Evolutionary conservation across 2,329 filamentous ascomycete species (phyloP), one percentile per base, ranked within the genome.

Genomic region (Aspergillus ruber): DNA sequence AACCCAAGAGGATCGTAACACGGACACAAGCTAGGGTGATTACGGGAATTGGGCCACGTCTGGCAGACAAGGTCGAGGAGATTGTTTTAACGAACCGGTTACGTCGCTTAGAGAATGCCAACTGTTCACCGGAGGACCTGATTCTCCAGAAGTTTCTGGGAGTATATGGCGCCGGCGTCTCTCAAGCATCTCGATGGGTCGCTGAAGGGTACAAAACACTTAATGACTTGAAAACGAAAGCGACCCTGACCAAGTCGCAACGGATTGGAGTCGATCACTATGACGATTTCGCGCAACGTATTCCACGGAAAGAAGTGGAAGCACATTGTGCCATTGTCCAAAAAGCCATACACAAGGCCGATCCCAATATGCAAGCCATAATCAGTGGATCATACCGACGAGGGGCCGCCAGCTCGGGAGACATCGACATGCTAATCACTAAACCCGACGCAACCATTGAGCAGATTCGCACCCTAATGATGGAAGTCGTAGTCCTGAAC

Each of bases 1-100:
- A 90, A 51, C 62, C 71, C 0, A 61, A 59, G 17, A 84, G 82
- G 60, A 79, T 96, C 49, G 73, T 67, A 3, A 90, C 85, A 0
- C 82, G 79, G 49, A 76, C 82, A 43, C 78, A 94, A 64, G 91
- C 90, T 0, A 70, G 77, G 9, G 65, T 69, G 2, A 74, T 96
- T 1, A 81, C 82, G 1, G 79, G 77, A 49, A 82, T 96, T 32
- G 90, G 90, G 6, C 59, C 74, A 9, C 79, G 87, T 1, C 72
- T 96, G 1, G 90, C 90, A 0, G 74, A 79, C 21, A 95, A 95
- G 65, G 93, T 97, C 53, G 88, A 93, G 58, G 91, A 96, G 62
- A 95, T 96, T 39, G 87, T 82, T 2, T 75, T 76, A 35, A 95
- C 88, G 0, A 79, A 88, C 58, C 75, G 76, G 21, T 77, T 96